These are phyloP conservation scores for Boletus edulis DNA, from an alignment of 768 basidiomycete species.

Conservation along the genomic window DNA sequence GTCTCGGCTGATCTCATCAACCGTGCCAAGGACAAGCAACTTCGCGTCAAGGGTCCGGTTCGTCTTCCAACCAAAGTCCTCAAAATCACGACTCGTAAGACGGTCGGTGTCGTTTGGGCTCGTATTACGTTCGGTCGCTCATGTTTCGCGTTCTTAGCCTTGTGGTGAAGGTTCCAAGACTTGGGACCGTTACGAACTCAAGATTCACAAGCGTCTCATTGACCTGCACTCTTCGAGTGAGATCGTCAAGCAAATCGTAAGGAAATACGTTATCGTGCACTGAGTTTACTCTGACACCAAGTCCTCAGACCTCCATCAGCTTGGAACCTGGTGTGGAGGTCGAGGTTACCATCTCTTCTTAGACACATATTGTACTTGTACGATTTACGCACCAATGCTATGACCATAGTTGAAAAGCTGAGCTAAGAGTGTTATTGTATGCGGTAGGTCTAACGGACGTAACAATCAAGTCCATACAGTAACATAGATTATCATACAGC, in stretches of 20 bases:
- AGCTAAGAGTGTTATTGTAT: not conserved
- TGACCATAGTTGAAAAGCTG: not conserved
- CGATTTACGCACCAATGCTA: not conserved
- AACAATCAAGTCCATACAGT: constrained; percentile 11
- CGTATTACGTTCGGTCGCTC: not conserved
- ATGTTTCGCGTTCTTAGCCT: constrained; percentile 49
- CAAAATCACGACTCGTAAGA: constrained; percentile 99
- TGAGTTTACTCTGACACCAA: constrained; percentile 2
- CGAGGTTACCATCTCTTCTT: constrained; percentile 93
- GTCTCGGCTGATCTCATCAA: constrained; percentile 96
- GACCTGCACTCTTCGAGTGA: constrained; percentile 98
- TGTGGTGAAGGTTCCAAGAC: constrained; percentile 99
- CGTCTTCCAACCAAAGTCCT: constrained; percentile 98
- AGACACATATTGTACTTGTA: constrained; percentile 18
- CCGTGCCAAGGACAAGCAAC: constrained; percentile 99
- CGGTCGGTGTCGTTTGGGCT: constrained; percentile 50
- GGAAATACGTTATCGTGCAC: constrained; percentile 31
- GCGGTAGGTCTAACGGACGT: constrained; percentile 10
- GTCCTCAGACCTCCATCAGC: constrained; percentile 87
- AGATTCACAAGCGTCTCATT: constrained; percentile 99
- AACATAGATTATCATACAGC: constrained; percentile 12
- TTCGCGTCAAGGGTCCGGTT: constrained; percentile 98
- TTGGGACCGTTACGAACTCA: constrained; percentile 99
- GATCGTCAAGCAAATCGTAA: constrained; percentile 99
- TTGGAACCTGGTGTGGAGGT: constrained; percentile 99